phyloP scores from a whole-genome alignment of 331 rosid species.

The Quercus lobata region DNA sequence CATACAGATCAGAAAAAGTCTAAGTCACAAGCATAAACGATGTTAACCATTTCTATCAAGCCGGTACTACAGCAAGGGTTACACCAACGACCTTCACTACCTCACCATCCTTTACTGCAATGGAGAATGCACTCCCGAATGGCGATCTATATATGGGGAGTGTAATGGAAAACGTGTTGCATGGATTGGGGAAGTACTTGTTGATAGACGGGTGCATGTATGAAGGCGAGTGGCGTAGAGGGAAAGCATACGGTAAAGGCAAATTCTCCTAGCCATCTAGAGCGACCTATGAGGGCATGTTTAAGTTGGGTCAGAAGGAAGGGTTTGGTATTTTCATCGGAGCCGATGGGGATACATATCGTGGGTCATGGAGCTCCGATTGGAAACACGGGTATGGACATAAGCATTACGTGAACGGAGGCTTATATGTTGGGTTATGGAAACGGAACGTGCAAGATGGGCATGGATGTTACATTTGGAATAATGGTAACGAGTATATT shows the following conservation, averaged over 20 bases:
- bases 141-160: slow-evolving; percentile 91
- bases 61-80: slow-evolving; percentile 49
- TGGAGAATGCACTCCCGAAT: slow-evolving; percentile 60
- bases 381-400: slow-evolving; percentile 78
- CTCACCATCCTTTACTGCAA: not conserved
- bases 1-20: too few relatives aligned
- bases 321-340: slow-evolving; percentile 79
- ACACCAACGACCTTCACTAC: slow-evolving; percentile 49
- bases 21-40: too few relatives aligned
- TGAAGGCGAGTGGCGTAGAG: slow-evolving; percentile 90
- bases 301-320: slow-evolving; percentile 61
- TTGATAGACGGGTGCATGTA: slow-evolving; percentile 99
- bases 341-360: slow-evolving; percentile 75
- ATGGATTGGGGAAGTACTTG: slow-evolving; percentile 92
- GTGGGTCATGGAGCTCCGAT: slow-evolving; percentile 87
- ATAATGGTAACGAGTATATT: slow-evolving; percentile 67
- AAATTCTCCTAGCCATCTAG: slow-evolving; percentile 96
- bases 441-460: slow-evolving; percentile 78
- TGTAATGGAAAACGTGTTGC: slow-evolving; percentile 60
- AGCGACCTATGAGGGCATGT: slow-evolving; percentile 92
- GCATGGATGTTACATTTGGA: slow-evolving; percentile 80
- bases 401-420: slow-evolving; percentile 85
- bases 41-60: slow-evolving; percentile 15
- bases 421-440: slow-evolving; percentile 80
- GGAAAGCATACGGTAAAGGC: slow-evolving; percentile 90